Percentiles rank a stretch among this genome's conserved stretches.
These are phyloP conservation scores for Amphibolis antarctica DNA, from an alignment of 106 monocot genomes.

Conservation along the genomic window DNA sequence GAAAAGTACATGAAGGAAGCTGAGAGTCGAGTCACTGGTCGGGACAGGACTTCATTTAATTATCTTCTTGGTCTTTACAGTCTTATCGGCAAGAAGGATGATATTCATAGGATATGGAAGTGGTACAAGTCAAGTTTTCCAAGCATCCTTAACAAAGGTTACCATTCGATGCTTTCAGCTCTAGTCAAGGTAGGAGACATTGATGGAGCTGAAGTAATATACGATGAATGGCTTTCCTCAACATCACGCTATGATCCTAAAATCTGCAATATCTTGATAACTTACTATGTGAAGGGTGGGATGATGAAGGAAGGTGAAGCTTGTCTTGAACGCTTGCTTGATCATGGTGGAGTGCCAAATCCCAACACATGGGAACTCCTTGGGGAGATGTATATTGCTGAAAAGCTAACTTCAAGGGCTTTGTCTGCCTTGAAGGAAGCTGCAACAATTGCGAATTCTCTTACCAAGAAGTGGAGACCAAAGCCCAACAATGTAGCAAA, in stretches of 20 bases:
- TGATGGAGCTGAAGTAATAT: slow-evolving; percentile 53
- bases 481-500: slow-evolving; percentile 38
- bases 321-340: slow-evolving; percentile 39
- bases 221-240: slow-evolving; percentile 58
- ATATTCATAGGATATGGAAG: slow-evolving; percentile 76
- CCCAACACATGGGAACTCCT: slow-evolving; percentile 72
- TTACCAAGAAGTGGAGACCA: slow-evolving; percentile 46
- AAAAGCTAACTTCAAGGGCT: slow-evolving; percentile 33
- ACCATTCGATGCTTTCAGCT: slow-evolving; percentile 63
- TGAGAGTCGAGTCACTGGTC: slow-evolving; percentile 60
- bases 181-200: slow-evolving; percentile 52
- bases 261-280: slow-evolving; percentile 55
- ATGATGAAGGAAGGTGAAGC: slow-evolving; percentile 35
- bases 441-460: slow-evolving; percentile 16
- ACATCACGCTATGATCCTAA: slow-evolving; percentile 56
- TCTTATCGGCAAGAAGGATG: slow-evolving; percentile 53
- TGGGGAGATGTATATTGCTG: slow-evolving; percentile 45
- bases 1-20: slow-evolving; percentile 58
- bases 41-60: slow-evolving; percentile 57
- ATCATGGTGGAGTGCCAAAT: slow-evolving; percentile 69
- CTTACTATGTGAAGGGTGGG: slow-evolving; percentile 48
- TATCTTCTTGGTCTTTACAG: slow-evolving; percentile 69
- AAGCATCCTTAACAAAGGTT: slow-evolving; percentile 50
- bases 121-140: slow-evolving; percentile 75
- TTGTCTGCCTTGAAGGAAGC: slow-evolving; percentile 51